phyloP scores from a whole-genome alignment of 2,329 filamentous ascomycete genomes.

The Sporothrix schenckii region DNA sequence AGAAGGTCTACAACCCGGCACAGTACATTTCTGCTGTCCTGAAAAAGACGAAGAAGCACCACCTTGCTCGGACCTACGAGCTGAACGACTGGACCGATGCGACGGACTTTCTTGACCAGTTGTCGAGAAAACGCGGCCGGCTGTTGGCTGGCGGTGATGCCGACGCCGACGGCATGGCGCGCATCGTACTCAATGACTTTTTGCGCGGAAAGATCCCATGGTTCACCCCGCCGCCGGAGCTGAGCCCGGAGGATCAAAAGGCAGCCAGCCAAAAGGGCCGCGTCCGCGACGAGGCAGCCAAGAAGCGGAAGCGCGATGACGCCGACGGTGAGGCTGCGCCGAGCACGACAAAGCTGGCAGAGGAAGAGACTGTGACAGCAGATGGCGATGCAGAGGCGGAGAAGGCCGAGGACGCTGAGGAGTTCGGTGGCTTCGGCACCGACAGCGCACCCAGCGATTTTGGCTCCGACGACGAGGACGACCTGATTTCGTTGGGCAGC shows the following conservation, averaged over 20 bases:
- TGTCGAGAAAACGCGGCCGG: slow-evolving; percentile 84
- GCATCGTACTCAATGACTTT: slow-evolving; percentile 97
- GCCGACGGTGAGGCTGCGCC: slow-evolving; percentile 49
- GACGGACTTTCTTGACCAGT: slow-evolving; percentile 80
- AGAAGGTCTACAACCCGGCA: slow-evolving; percentile 94
- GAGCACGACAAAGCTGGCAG: slow-evolving; percentile 64
- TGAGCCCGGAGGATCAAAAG: slow-evolving; percentile 55
- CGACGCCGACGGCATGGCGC: slow-evolving; percentile 91
- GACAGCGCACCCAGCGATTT: slow-evolving; percentile 45
- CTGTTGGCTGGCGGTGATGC: slow-evolving; percentile 84
- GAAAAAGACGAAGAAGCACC: slow-evolving; percentile 76
- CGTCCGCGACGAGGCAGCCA: slow-evolving; percentile 83
- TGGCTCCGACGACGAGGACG: slow-evolving; percentile 33
- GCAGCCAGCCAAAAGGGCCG: slow-evolving; percentile 63
- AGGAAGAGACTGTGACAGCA: slow-evolving; percentile 44
- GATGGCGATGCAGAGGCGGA: slow-evolving; percentile 51
- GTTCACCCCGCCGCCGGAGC: slow-evolving; percentile 79
- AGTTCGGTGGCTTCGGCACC: slow-evolving; percentile 55
- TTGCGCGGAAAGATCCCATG: slow-evolving; percentile 93
- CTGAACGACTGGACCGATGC: slow-evolving; percentile 76
- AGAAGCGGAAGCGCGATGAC: slow-evolving; percentile 71
- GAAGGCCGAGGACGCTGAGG: slow-evolving; percentile 47
- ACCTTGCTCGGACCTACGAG: slow-evolving; percentile 92
- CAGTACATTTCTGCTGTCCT: slow-evolving; percentile 91
- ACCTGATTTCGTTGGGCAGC: slow-evolving; percentile 37